Base-by-base conservation (phyloP, 306 rosid genomes). In the Rosa rugosa region DNA sequence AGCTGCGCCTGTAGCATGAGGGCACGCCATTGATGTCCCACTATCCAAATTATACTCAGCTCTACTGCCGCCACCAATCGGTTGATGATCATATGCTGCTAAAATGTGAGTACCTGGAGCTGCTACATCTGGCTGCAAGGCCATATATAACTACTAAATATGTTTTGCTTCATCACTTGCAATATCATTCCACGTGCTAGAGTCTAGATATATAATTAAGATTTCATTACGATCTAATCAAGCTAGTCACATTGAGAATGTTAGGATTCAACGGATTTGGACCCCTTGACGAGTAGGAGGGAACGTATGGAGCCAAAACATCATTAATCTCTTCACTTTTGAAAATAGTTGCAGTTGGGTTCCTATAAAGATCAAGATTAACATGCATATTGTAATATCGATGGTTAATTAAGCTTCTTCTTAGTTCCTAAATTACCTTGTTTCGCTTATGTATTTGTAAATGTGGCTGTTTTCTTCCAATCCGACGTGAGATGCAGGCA, bases 1-100 rank as follows among this genome's bases (percentile, higher is more conserved):
- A 8, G 90, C 92, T 1, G 62, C 82, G 0, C 38, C 89, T 0
- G 86, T 2, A 9, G 69, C 86, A 82, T 89, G 45, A 2, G 88
- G 93, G n/a, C 90, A 87, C 0, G 93, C 80, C 91, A 89, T 85
- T 73, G 93, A 89, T 44, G 91, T 87, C 20, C 90, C 90, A 0
- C 82, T 13, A 0, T 8, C 11, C 6, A 45, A 45, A 1, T 9
- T 1, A 8, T 45, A 45, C 2, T 11, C 12, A 45, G 47, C 47
- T 45, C 9, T 7, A 7, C 10, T 45, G 11, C 47, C 47, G 8
- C 12, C 12, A 45, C 2, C 1, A 0, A 51, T 0, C 4, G 31
- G 1, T 27, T 11, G 79, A 3, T 40, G 80, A 45, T 87, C 20
- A 80, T 77, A 85, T n/a, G 88, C 88, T 4, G 93, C 91, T 46